Percentiles rank a stretch among this genome's conserved stretches.
Conservation (phyloP, 805 yeast genomes). For the Saccharomycopsis oosterbeekiorum region DNA sequence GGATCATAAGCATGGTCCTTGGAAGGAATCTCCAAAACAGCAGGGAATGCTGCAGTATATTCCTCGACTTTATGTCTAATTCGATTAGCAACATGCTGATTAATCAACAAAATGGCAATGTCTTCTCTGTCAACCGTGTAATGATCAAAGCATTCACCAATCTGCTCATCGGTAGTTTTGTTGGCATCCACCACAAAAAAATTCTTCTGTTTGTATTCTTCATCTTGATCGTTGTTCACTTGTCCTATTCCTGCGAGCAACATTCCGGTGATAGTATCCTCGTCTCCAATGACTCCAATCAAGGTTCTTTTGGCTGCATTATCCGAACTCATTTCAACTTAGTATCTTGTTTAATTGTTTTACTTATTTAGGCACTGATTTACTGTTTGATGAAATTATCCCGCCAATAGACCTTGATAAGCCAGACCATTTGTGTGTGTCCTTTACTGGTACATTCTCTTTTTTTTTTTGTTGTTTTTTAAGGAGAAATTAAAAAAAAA, state of each 20-base stretch:
- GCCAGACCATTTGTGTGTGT: background rate
- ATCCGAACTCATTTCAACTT: constrained; percentile 20
- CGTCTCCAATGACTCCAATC: constrained; percentile 94
- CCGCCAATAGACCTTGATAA: too few species aligned
- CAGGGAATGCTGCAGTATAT: constrained; percentile 88
- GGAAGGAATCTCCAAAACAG: constrained; percentile 92
- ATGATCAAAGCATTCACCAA: constrained; percentile 62
- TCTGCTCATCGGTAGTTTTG: constrained; percentile 64
- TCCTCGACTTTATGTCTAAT: constrained; percentile 76
- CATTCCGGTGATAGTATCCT: constrained; percentile 94
- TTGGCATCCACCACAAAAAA: constrained; percentile 70
- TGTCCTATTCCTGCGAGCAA: constrained; percentile 94
- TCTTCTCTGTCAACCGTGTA: constrained; percentile 74
- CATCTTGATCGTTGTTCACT: constrained; percentile 47
- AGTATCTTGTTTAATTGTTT: background rate
- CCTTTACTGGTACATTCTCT: too few species aligned
- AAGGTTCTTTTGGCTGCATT: constrained; percentile 60
- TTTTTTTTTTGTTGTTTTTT: too few species aligned
- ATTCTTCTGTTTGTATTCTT: constrained; percentile 59
- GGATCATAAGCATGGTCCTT: constrained; percentile 99
- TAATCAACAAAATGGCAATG: constrained; percentile 85
- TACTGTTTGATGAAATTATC: too few species aligned
- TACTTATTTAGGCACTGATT: background rate
- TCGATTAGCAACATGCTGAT: constrained; percentile 89
- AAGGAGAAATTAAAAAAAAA: too few species aligned